Conservation (phyloP, 2,329 filamentous ascomycete genomes). For the Colletotrichum sp. region DNA sequence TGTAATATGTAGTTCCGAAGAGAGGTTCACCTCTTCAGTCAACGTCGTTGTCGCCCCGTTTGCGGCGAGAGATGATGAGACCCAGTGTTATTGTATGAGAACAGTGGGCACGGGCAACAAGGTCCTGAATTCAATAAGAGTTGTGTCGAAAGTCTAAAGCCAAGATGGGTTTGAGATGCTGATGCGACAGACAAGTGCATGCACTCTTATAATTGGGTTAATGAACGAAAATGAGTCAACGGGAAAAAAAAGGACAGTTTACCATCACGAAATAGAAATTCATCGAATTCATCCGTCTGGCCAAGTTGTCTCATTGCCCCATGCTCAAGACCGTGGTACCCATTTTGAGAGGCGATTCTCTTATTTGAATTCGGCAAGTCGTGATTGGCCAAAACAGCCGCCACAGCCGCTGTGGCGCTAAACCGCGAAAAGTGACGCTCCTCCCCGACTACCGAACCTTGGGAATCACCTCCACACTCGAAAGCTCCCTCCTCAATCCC, state of each 20-base stretch:
- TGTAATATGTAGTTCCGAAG: not conserved
- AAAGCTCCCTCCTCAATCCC: slow-evolving; percentile 13
- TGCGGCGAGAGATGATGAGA: not conserved
- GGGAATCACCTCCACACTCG: slow-evolving; percentile 10
- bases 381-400: slow-evolving; percentile 7
- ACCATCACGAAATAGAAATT: slow-evolving; percentile 14
- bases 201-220: not conserved
- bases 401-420: not conserved
- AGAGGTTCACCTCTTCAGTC: not conserved
- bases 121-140: not conserved
- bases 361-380: slow-evolving; percentile 23
- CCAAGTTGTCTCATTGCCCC: slow-evolving; percentile 19
- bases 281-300: slow-evolving; percentile 13
- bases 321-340: not conserved
- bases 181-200: not conserved
- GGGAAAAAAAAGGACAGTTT: slow-evolving; percentile 17
- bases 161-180: not conserved
- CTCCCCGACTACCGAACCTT: not conserved
- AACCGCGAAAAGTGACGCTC: slow-evolving; percentile 19
- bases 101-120: not conserved
- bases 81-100: not conserved
- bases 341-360: slow-evolving; percentile 11
- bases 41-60: not conserved
- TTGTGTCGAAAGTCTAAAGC: not conserved
- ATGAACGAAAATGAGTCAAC: slow-evolving; percentile 14